Evolutionary conservation across 2,329 filamentous ascomycete species (phyloP).

Genomic region (Curvularia spicifera): DNA sequence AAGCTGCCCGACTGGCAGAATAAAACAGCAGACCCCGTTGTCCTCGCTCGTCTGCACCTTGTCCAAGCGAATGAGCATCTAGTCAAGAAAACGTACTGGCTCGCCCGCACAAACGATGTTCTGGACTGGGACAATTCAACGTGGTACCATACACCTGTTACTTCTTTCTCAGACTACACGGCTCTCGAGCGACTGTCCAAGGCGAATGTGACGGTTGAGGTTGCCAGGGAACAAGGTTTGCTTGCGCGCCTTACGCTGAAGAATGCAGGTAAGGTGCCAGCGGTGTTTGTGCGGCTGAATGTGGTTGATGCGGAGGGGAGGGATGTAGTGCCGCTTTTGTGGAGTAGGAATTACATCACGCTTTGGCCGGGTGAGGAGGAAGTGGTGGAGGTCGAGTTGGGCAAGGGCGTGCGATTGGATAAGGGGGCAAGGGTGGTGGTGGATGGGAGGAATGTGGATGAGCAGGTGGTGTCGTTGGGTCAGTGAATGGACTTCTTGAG

Average conservation of each 20-base stretch:
- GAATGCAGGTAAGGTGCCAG: slow-evolving; percentile 61
- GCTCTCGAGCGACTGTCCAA: slow-evolving; percentile 47
- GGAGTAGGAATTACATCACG: slow-evolving; percentile 70
- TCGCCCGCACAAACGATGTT: slow-evolving; percentile 55
- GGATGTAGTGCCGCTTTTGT: slow-evolving; percentile 61
- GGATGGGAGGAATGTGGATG: slow-evolving; percentile 18
- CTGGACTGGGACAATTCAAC: slow-evolving; percentile 64
- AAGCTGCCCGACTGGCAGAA: slow-evolving; percentile 41
- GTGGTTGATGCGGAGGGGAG: slow-evolving; percentile 54
- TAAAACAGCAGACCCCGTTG: slow-evolving; percentile 49
- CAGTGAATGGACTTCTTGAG: not conserved
- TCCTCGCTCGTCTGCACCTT: slow-evolving; percentile 60
- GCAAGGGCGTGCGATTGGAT: not conserved
- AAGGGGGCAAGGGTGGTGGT: slow-evolving; percentile 3
- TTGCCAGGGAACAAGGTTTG: slow-evolving; percentile 41
- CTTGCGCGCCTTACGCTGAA: slow-evolving; percentile 47
- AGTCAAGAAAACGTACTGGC: slow-evolving; percentile 68
- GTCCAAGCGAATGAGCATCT: slow-evolving; percentile 46
- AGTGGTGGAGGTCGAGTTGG: slow-evolving; percentile 21
- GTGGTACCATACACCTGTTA: slow-evolving; percentile 67
- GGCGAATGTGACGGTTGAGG: not conserved
- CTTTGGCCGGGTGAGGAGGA: slow-evolving; percentile 64
- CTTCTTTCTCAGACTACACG: slow-evolving; percentile 57
- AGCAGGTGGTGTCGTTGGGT: not conserved
- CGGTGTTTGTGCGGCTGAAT: slow-evolving; percentile 63